Percentiles rank a stretch among this genome's conserved stretches.
Evolutionary conservation across 2,329 filamentous ascomycete genomes (phyloP).

Genomic region (Nannizziopsis barbatae): DNA sequence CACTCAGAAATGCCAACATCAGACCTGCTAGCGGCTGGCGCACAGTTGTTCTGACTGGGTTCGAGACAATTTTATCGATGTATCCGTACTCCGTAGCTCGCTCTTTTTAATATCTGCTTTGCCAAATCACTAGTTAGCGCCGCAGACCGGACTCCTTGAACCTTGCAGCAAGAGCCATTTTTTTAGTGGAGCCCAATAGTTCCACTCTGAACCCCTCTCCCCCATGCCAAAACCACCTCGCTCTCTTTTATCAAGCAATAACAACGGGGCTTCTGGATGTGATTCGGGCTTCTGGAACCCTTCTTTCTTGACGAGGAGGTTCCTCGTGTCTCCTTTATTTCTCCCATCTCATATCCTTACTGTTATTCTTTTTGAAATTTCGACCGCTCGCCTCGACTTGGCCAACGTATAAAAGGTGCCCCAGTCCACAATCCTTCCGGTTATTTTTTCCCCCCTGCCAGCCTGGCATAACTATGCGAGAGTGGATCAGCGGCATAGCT

Average conservation of each 20-base stretch:
- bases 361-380: neutral
- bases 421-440: too few species aligned
- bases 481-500: neutral
- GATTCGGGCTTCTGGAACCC: conserved; percentile 1
- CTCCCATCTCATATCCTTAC: neutral
- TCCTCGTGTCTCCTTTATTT: neutral
- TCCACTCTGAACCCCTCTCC: neutral
- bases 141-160: conserved; percentile 7
- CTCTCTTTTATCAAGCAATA: neutral
- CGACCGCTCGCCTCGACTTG: neutral
- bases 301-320: neutral
- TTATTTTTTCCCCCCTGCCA: too few species aligned
- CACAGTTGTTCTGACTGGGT: too few species aligned
- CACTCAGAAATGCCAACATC: too few species aligned
- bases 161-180: conserved; percentile 4
- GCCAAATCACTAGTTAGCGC: conserved; percentile 5
- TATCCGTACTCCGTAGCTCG: neutral
- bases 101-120: neutral
- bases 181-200: conserved; percentile 3
- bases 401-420: too few species aligned
- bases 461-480: too few species aligned
- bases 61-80: too few species aligned
- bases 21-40: too few species aligned
- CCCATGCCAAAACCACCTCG: neutral
- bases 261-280: neutral